phyloP scores from a whole-genome alignment of 106 monocot genomes.

The Chionographis japonica region DNA sequence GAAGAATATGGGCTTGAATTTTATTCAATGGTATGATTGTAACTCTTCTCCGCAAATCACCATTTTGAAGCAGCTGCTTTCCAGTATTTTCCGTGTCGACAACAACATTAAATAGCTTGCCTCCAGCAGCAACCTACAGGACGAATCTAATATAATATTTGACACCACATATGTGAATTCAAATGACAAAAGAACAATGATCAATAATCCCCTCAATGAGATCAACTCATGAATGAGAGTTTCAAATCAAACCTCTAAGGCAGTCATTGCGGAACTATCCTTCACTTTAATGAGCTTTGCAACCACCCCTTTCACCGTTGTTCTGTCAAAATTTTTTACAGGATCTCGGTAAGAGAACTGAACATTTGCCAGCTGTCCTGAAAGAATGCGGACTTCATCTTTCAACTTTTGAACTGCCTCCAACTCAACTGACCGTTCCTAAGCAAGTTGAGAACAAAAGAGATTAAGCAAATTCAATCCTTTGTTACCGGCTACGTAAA shows the following conservation, averaged over 20 bases:
- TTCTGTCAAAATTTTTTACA: conserved; percentile 71
- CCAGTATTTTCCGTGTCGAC: conserved; percentile 88
- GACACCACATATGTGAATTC: background rate
- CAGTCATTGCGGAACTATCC: conserved; percentile 71
- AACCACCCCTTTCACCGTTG: conserved; percentile 90
- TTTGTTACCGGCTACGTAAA: no score
- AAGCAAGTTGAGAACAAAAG: background rate
- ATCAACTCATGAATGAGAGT: background rate
- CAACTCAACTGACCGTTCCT: conserved; percentile 61
- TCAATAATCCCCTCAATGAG: background rate
- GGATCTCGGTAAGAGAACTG: conserved; percentile 84
- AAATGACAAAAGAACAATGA: background rate
- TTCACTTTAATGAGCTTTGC: conserved; percentile 87
- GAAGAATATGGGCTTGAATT: conserved; percentile 58
- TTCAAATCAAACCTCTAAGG: conserved; percentile 66
- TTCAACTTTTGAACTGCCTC: conserved; percentile 65
- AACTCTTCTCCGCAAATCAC: conserved; percentile 69
- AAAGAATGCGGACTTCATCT: conserved; percentile 74
- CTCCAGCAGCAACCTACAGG: conserved; percentile 88
- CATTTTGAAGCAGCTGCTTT: conserved; percentile 79
- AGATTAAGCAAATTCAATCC: background rate
- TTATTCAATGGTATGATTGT: conserved; percentile 95
- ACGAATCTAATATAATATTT: background rate
- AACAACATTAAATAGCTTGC: conserved; percentile 87
- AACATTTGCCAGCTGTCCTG: conserved; percentile 72